Evolutionary conservation across 345 rosid genomes (phyloP), one percentile per base, ranked within the genome.

Genomic region (Cardiospermum halicacabum): DNA sequence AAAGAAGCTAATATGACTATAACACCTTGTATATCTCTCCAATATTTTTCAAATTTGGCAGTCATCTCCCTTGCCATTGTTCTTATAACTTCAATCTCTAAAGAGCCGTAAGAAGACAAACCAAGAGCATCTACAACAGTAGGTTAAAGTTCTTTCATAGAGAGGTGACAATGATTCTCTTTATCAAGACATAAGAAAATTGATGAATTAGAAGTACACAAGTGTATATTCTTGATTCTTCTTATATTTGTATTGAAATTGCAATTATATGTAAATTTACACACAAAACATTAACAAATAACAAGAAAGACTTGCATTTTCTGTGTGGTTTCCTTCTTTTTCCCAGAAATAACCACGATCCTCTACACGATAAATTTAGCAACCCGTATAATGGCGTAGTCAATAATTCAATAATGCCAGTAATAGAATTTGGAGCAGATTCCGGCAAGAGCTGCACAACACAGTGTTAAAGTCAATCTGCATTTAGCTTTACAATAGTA

Each of bases 281-380:
- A 49, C 16, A 31, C 25, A 25, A 25, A 26, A 67, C n/a, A n/a
- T n/a, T 5, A 42, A 24, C 21, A 11, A n/a, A 2, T 47, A 15
- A 47, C 6, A 48, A 69, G 31, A 13, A 50, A 55, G 21, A 34
- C 79, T 80, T 80, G 84, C 98, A 69, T 89, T 72, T 64, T 75
- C 69, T 56, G 85, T 60, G 76, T 89, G 99, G 63, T 85, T 85
- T 74, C 97, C 99, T 69, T 84, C 67, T n/a, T 75, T 43, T 72
- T 94, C 97, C 99, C 99, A 91, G 18, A 51, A 77, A 34, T 78
- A 71, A 36, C 93, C 96, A 5, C 93, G 84, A 58, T 80, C 64
- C 77, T 94, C 99, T 1, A 91, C 97, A 7, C 96, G 90, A 71
- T 83, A 70, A 69, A 91, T 89, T 62, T 85, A 87, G 83, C 99